Evolutionary conservation across 306 rosid species (phyloP).

Genomic region (Argentina anserina): DNA sequence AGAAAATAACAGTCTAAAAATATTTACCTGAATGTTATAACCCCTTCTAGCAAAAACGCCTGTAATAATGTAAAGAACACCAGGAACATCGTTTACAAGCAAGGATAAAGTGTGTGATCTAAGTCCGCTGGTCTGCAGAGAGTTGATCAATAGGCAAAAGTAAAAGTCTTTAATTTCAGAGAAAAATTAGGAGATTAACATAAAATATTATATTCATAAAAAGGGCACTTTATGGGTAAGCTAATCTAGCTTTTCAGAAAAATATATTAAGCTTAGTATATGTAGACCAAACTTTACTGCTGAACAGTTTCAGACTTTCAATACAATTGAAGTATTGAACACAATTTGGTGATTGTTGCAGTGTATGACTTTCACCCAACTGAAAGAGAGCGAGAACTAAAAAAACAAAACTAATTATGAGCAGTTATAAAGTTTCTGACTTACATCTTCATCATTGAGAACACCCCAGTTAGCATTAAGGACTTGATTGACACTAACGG

Average conservation of each 20-base stretch:
- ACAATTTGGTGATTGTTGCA: background rate
- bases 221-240: background rate
- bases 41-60: conserved; percentile 89
- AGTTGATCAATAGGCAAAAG: conserved; percentile 2
- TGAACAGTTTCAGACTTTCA: background rate
- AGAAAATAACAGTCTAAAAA: background rate
- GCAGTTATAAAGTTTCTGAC: conserved; percentile 22
- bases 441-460: conserved; percentile 74
- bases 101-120: conserved; percentile 78
- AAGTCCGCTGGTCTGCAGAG: conserved; percentile 65
- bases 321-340: background rate
- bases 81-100: conserved; percentile 74
- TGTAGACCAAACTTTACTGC: background rate
- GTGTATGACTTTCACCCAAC: background rate
- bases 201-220: background rate
- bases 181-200: background rate
- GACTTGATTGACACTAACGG: conserved; percentile 57
- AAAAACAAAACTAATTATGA: conserved; percentile 6
- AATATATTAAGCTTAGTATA: background rate
- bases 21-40: conserved; percentile 76
- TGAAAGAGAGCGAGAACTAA: conserved; percentile 1
- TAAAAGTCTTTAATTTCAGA: background rate
- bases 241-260: background rate
- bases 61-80: conserved; percentile 69
- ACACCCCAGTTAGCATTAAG: conserved; percentile 94